phyloP scores from a whole-genome alignment of 495 filamentous ascomycete species.

The Lasiosphaeria miniovina region DNA sequence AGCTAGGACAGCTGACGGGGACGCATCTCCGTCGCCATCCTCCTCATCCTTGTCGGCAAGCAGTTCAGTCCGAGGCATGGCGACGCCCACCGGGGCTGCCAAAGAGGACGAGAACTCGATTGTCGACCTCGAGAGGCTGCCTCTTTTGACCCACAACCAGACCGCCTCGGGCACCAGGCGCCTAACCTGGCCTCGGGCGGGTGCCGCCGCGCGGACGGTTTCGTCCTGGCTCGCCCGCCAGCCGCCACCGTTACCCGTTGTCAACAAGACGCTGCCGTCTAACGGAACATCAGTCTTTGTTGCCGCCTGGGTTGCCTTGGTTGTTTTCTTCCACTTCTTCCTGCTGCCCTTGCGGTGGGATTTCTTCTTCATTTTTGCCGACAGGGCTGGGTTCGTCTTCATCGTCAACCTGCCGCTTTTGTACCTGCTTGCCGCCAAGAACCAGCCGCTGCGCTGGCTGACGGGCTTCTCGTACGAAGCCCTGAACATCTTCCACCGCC shows the following conservation, averaged over 20 bases:
- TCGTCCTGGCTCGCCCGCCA: slow-evolving; percentile 48
- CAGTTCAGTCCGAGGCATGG: neutral
- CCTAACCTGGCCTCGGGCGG: neutral
- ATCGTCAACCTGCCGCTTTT: slow-evolving; percentile 57
- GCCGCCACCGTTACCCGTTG: slow-evolving; percentile 49
- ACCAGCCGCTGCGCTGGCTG: slow-evolving; percentile 54
- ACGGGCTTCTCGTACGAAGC: slow-evolving; percentile 63
- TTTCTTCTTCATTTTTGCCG: slow-evolving; percentile 54
- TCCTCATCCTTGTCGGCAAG: too few relatives aligned
- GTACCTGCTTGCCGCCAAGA: slow-evolving; percentile 62
- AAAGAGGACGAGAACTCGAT: neutral
- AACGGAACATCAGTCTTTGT: slow-evolving; percentile 52
- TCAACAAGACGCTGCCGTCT: slow-evolving; percentile 53
- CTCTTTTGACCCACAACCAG: slow-evolving; percentile 9
- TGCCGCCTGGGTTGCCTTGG: slow-evolving; percentile 48
- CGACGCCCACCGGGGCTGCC: slow-evolving; percentile 6
- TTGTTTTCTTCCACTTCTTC: slow-evolving; percentile 55
- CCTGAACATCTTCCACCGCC: slow-evolving; percentile 59
- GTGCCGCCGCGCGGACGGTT: slow-evolving; percentile 7
- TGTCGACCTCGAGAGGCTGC: slow-evolving; percentile 21
- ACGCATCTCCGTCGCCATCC: too few relatives aligned
- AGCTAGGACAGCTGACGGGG: too few relatives aligned
- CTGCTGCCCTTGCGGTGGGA: slow-evolving; percentile 40
- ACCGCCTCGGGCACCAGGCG: neutral
- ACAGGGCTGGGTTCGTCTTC: slow-evolving; percentile 52